Conservation (phyloP, 768 basidiomycete genomes). For the Steccherinum ochraceum region DNA sequence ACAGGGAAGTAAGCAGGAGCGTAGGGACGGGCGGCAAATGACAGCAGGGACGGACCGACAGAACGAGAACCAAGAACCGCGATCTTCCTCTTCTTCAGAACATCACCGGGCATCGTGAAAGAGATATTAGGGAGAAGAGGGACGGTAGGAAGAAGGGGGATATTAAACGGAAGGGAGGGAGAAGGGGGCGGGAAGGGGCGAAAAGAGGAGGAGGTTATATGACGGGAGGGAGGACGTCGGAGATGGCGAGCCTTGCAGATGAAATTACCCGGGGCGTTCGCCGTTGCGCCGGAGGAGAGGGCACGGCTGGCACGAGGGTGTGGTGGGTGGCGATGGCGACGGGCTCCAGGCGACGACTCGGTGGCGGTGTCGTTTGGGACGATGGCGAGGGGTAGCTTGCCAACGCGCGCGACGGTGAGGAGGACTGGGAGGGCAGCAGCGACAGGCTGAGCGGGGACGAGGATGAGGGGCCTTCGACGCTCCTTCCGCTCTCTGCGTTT, state of each 20-base stretch:
- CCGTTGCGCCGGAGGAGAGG: not conserved
- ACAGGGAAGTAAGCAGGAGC: conserved; percentile 3
- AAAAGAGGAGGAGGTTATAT: conserved; percentile 9
- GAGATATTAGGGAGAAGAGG: conserved; percentile 6
- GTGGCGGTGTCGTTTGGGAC: not conserved
- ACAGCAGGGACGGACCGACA: conserved; percentile 55
- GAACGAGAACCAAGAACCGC: conserved; percentile 83
- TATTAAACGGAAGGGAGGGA: conserved; percentile 2
- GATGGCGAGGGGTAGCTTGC: not conserved
- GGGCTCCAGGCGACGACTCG: too few relatives aligned
- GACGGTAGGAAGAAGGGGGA: conserved; percentile 6
- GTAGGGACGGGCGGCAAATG: conserved; percentile 15
- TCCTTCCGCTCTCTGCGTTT: too few relatives aligned
- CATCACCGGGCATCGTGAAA: conserved; percentile 27
- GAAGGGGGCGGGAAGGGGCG: not conserved
- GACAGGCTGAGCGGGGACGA: not conserved
- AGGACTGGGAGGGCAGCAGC: not conserved
- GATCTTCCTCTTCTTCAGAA: conserved; percentile 80
- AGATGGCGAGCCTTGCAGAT: too few relatives aligned
- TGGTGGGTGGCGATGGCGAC: too few relatives aligned
- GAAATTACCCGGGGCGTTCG: not conserved
- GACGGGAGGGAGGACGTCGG: too few relatives aligned
- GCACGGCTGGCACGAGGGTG: too few relatives aligned
- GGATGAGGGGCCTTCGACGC: too few relatives aligned
- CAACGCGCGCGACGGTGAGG: not conserved